These are phyloP conservation scores for Prasinococcaceae sp. DNA, from an alignment of 139 green algal species.

Conservation along the genomic window DNA sequence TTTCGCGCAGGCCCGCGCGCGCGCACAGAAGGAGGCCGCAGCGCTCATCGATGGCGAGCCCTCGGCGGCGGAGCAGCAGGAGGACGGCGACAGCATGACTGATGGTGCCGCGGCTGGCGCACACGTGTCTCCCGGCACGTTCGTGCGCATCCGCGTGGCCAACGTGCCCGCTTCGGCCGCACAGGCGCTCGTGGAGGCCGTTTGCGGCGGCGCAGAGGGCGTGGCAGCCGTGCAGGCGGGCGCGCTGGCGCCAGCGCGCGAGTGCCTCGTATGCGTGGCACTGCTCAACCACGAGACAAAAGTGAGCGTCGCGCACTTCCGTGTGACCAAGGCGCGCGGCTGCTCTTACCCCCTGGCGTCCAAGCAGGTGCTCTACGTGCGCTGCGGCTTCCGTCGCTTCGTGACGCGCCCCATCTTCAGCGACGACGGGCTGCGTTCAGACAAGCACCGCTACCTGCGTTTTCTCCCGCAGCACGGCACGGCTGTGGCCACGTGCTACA, in stretches of 20 bases:
- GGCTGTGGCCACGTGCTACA: conserved; percentile 55
- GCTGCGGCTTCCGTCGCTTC: conserved; percentile 45
- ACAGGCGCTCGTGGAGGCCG: background rate
- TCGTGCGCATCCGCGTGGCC: conserved; percentile 48
- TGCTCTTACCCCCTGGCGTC: conserved; percentile 32
- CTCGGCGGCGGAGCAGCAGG: too few relatives aligned
- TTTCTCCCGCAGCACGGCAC: conserved; percentile 55
- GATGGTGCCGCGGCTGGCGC: background rate
- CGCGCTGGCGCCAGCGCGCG: background rate
- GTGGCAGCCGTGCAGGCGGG: background rate
- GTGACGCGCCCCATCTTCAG: conserved; percentile 51
- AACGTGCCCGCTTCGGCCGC: conserved; percentile 30
- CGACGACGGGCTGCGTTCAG: conserved; percentile 47
- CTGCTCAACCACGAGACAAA: conserved; percentile 86
- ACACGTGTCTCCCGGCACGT: conserved; percentile 39
- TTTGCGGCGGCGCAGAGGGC: conserved; percentile 6
- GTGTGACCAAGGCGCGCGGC: conserved; percentile 42
- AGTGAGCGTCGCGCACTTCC: conserved; percentile 70
- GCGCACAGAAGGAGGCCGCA: conserved; percentile 1
- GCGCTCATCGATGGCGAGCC: background rate
- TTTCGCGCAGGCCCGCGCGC: conserved; percentile 34
- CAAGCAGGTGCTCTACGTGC: conserved; percentile 74
- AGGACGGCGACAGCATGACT: too few relatives aligned
- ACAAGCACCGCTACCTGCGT: conserved; percentile 89
- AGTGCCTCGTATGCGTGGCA: conserved; percentile 46